Evolutionary conservation across 2,329 filamentous ascomycete genomes (phyloP), one percentile per base, ranked within the genome.

Genomic region (Aspergillus pseudotamarii): DNA sequence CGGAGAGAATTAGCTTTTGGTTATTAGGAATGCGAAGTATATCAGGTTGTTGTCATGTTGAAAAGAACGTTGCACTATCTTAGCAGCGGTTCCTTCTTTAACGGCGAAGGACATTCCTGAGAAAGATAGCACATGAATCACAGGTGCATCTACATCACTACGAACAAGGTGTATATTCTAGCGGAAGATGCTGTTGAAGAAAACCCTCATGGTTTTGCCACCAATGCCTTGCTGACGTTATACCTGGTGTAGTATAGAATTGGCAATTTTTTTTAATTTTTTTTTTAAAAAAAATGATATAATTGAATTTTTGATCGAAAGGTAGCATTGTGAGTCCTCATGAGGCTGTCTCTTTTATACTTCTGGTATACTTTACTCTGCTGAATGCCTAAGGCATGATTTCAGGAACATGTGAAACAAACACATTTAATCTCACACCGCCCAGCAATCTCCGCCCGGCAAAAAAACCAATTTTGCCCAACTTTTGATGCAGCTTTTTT

Each of bases 391-490:
- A 8, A 57, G 57, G 50, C 61, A 60, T 9, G 0, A 4, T 6
- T 32, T n/a, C 19, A 51, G 57, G 38, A 58, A 45, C 32, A 55
- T 36, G n/a, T 36, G 51, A 54, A 54, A 54, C 51, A 34, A 53
- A 1, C 10, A 26, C 14, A 6, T 26, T 26, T 26, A 4, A 26
- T 9, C 46, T n/a, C 23, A 36, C 51, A 55, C 51, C 51, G 51
- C 51, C 51, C 21, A 26, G 10, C 12, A 12, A 26, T 6, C 51
- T 36, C 51, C 51, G 51, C 51, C 51, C 32, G 51, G 51, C 51
- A 55, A 38, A 55, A 55, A 55, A 55, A 38, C 51, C 51, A 55
- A 36, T 26, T 55, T 55, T 55, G 51, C 32, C 51, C 11, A 55
- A 36, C 51, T 55, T 55, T 55, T 23, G 38, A 41, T 41, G 6